Conservation (phyloP, 805 yeast species). For the Kazachstania africana region DNA sequence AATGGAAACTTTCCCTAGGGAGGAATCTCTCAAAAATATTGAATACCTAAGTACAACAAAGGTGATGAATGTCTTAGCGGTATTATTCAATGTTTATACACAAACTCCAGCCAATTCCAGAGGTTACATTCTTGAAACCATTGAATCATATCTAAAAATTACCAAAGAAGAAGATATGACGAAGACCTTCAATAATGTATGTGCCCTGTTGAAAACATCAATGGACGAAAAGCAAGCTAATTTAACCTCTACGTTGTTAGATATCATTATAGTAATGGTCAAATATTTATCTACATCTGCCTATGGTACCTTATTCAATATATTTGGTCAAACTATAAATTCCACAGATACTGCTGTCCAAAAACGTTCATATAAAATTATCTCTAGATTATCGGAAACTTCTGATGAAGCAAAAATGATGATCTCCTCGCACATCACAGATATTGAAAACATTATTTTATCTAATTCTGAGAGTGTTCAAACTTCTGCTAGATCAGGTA, state of each 20-base stretch:
- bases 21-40: slow-evolving; percentile 43
- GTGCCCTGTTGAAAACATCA: slow-evolving; percentile 63
- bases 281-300: slow-evolving; percentile 65
- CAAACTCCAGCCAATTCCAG: slow-evolving; percentile 78
- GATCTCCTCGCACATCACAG: slow-evolving; percentile 37
- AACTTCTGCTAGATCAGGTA: slow-evolving; percentile 68
- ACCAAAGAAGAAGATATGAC: slow-evolving; percentile 56
- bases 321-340: slow-evolving; percentile 57
- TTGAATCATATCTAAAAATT: slow-evolving; percentile 67
- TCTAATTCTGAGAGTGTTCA: slow-evolving; percentile 47
- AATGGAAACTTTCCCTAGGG: slow-evolving; percentile 48
- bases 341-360: slow-evolving; percentile 59
- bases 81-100: slow-evolving; percentile 84
- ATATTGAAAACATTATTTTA: slow-evolving; percentile 49
- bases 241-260: slow-evolving; percentile 80
- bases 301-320: slow-evolving; percentile 64
- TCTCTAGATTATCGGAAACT: slow-evolving; percentile 58
- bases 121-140: slow-evolving; percentile 75
- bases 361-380: slow-evolving; percentile 77
- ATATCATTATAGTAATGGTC: slow-evolving; percentile 76
- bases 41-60: slow-evolving; percentile 52
- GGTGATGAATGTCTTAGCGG: slow-evolving; percentile 71
- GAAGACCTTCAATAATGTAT: slow-evolving; percentile 74
- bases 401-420: slow-evolving; percentile 30
- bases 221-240: slow-evolving; percentile 44